phyloP scores from a whole-genome alignment of 108 stramenopile species.

The Mayamaea pseudoterrestris region DNA sequence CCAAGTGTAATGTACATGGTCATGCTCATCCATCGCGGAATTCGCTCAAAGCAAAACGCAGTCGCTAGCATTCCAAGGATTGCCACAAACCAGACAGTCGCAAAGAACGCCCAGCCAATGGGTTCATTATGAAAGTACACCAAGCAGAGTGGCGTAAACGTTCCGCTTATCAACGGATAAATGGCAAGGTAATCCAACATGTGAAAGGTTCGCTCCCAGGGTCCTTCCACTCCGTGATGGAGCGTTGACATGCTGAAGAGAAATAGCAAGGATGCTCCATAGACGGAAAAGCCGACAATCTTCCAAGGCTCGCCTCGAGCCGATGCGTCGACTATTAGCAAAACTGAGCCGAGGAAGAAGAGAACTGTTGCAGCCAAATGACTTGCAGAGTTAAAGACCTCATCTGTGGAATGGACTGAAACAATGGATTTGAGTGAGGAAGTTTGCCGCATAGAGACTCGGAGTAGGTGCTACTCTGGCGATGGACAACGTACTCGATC shows the following conservation, averaged over 20 bases:
- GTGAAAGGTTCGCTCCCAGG: constrained; percentile 42
- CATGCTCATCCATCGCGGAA: constrained; percentile 68
- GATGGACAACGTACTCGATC: no score
- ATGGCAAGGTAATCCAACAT: constrained; percentile 70
- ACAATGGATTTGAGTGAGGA: no score
- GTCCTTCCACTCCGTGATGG: constrained; percentile 49
- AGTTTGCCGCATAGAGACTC: no score
- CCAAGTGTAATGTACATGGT: constrained; percentile 76
- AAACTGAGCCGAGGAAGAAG: constrained; percentile 36
- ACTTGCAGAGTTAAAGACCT: constrained; percentile 59
- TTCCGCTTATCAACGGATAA: constrained; percentile 70
- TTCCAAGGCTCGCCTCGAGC: constrained; percentile 41
- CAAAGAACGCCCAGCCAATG: constrained; percentile 67
- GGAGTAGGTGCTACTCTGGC: no score
- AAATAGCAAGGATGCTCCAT: constrained; percentile 44
- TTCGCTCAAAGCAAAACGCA: constrained; percentile 19
- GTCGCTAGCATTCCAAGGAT: constrained; percentile 50
- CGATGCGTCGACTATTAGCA: constrained; percentile 29
- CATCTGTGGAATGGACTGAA: constrained; percentile 51
- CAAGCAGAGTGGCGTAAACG: constrained; percentile 74
- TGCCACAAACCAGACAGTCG: constrained; percentile 55
- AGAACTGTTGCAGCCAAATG: constrained; percentile 56
- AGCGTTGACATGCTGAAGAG: constrained; percentile 51
- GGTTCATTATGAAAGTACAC: constrained; percentile 42
- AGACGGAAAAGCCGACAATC: constrained; percentile 58